Percentiles rank a stretch among this genome's conserved stretches.
These are phyloP conservation scores for Myxozyma melibiosi DNA, from an alignment of 805 yeast genomes.

Conservation along the genomic window DNA sequence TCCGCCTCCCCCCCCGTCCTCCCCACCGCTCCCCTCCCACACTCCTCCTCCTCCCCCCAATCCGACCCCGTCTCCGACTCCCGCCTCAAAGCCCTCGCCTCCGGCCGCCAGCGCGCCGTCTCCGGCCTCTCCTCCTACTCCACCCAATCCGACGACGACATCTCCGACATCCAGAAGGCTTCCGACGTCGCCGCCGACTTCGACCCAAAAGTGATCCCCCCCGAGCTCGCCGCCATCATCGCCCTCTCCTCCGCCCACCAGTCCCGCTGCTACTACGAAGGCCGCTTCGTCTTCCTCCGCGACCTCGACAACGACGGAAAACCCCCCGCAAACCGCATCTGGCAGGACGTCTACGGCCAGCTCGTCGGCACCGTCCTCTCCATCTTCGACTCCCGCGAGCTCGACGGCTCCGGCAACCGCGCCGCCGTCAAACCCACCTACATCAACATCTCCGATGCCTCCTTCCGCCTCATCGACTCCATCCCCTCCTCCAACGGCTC, in stretches of 20 bases:
- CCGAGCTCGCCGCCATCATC: slow-evolving; percentile 71
- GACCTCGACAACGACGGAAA: slow-evolving; percentile 70
- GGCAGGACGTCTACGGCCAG: slow-evolving; percentile 93
- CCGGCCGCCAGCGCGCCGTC: slow-evolving; percentile 7
- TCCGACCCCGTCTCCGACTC: slow-evolving; percentile 11
- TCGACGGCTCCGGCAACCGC: slow-evolving; percentile 48
- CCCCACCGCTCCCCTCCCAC: slow-evolving; percentile 2
- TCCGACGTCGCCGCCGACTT: slow-evolving; percentile 11
- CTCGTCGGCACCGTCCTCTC: slow-evolving; percentile 89
- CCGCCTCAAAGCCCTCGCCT: slow-evolving; percentile 9
- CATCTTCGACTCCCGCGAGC: slow-evolving; percentile 70
- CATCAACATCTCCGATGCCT: slow-evolving; percentile 88
- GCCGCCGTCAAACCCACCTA: slow-evolving; percentile 73
- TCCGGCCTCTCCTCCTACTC: slow-evolving; percentile 5
- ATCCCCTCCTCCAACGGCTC: slow-evolving; percentile 20
- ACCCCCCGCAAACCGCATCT: slow-evolving; percentile 71
- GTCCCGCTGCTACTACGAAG: slow-evolving; percentile 62
- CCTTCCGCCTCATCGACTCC: slow-evolving; percentile 54
- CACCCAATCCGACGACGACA: slow-evolving; percentile 4
- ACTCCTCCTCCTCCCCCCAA: not conserved
- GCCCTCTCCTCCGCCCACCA: slow-evolving; percentile 72
- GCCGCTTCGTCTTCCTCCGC: slow-evolving; percentile 50
- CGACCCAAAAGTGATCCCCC: slow-evolving; percentile 49
- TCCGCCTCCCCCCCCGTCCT: slow-evolving; percentile 6
- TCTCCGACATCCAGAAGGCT: not conserved